Percentiles rank a stretch among this genome's conserved stretches.
Conservation (phyloP, 2,329 filamentous ascomycete species). For the Paecilomyces fulvus region DNA sequence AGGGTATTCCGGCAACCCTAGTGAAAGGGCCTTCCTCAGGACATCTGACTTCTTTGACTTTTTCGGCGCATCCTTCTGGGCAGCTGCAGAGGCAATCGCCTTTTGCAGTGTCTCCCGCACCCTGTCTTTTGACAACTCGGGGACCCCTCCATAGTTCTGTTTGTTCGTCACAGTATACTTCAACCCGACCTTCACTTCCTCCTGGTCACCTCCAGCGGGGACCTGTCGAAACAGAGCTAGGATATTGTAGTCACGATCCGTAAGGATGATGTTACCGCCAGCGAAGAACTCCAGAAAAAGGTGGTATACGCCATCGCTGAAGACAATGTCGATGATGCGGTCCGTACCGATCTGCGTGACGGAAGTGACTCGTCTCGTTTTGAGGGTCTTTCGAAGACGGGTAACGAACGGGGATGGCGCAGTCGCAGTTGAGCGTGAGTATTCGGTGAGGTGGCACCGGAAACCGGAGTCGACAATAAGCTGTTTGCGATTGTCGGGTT, state of each 20-base stretch:
- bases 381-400: slow-evolving; percentile 76
- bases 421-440: slow-evolving; percentile 75
- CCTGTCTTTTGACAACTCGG: slow-evolving; percentile 64
- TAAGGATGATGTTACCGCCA: slow-evolving; percentile 87
- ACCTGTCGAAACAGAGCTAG: slow-evolving; percentile 74
- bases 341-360: slow-evolving; percentile 86
- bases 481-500: slow-evolving; percentile 80
- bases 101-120: slow-evolving; percentile 61
- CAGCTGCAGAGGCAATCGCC: slow-evolving; percentile 39
- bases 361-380: slow-evolving; percentile 72
- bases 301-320: slow-evolving; percentile 82
- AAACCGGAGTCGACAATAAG: slow-evolving; percentile 92
- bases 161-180: slow-evolving; percentile 72
- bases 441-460: slow-evolving; percentile 87
- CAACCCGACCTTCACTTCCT: slow-evolving; percentile 67
- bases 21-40: slow-evolving; percentile 69
- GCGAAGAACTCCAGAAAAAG: slow-evolving; percentile 95
- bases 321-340: slow-evolving; percentile 82
- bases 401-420: slow-evolving; percentile 79
- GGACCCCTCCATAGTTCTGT: slow-evolving; percentile 73
- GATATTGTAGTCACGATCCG: slow-evolving; percentile 75
- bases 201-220: slow-evolving; percentile 70
- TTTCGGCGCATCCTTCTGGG: slow-evolving; percentile 33
- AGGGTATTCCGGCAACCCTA: slow-evolving; percentile 80
- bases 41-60: slow-evolving; percentile 70